These are phyloP conservation scores for Blumeria hordei DNA, from an alignment of 2,329 filamentous ascomycete species.

Conservation along the genomic window DNA sequence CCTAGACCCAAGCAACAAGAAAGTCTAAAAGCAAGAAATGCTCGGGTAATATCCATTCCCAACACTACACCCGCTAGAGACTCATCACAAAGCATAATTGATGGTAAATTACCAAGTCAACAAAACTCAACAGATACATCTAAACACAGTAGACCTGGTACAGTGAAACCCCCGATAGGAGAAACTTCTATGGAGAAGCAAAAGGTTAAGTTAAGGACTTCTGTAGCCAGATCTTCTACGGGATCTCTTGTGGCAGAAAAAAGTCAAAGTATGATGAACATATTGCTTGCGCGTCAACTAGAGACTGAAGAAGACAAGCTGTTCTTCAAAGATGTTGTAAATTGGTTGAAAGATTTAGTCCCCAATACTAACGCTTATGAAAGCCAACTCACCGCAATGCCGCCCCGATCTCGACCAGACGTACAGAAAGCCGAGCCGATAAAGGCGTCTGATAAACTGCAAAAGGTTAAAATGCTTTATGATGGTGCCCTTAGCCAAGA, in stretches of 20 bases:
- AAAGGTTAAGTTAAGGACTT: slow-evolving; percentile 4
- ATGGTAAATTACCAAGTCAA: no score
- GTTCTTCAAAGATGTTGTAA: slow-evolving; percentile 5
- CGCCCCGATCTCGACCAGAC: slow-evolving; percentile 7
- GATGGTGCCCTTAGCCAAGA: not conserved
- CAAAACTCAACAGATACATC: slow-evolving; percentile 2
- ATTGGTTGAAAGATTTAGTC: slow-evolving; percentile 12
- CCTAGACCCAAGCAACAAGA: no score
- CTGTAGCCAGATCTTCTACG: slow-evolving; percentile 5
- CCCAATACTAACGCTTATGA: slow-evolving; percentile 10
- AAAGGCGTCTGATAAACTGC: slow-evolving; percentile 4
- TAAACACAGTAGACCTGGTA: not conserved
- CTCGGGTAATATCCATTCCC: no score
- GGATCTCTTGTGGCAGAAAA: not conserved
- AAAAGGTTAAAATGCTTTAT: not conserved
- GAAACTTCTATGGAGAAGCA: slow-evolving; percentile 1
- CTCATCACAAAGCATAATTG: no score
- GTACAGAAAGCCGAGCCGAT: slow-evolving; percentile 4
- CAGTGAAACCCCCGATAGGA: slow-evolving; percentile 2
- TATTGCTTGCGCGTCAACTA: not conserved
- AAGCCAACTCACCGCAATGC: slow-evolving; percentile 11
- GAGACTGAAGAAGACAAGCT: not conserved
- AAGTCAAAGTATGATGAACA: not conserved
- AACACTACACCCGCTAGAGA: no score
- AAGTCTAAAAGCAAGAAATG: no score